A percentile compares a stretch with the other conserved stretches of the same genome.
Evolutionary conservation across 306 rosid species (phyloP).

Genomic region (Nissolia schottii): DNA sequence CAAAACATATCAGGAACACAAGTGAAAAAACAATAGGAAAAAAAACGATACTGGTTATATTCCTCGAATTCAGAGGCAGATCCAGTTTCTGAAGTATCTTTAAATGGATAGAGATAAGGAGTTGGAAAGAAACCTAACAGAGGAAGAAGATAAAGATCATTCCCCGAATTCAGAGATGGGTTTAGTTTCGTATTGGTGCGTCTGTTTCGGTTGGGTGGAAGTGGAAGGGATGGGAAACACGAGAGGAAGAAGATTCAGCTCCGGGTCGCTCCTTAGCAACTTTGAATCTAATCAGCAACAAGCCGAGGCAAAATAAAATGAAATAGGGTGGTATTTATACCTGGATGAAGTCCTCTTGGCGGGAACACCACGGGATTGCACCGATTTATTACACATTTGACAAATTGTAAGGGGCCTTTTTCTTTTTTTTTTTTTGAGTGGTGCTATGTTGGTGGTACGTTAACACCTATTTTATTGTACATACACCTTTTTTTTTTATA

Average conservation of each 20-base stretch:
- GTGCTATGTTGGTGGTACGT: too few relatives aligned
- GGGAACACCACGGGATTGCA: background rate
- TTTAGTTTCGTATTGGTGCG: background rate
- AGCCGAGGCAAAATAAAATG: constrained; percentile 8
- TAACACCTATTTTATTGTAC: too few relatives aligned
- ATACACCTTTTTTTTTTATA: too few relatives aligned
- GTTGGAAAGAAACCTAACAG: background rate
- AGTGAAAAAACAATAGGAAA: background rate
- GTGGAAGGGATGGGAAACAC: background rate
- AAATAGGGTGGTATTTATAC: constrained; percentile 12
- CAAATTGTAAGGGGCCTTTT: too few relatives aligned
- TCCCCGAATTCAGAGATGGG: background rate
- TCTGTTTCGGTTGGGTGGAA: background rate
- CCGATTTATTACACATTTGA: too few relatives aligned
- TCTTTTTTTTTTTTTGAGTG: too few relatives aligned
- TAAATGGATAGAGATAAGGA: background rate
- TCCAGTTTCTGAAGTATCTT: background rate
- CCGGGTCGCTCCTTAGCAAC: background rate
- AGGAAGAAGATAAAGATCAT: background rate
- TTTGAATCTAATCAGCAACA: background rate
- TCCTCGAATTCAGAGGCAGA: background rate
- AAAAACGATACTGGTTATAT: background rate
- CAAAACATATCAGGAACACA: background rate
- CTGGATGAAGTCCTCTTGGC: background rate
- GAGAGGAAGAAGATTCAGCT: background rate